Evolutionary conservation across 306 rosid genomes (phyloP).

Genomic region (Morella rubra): DNA sequence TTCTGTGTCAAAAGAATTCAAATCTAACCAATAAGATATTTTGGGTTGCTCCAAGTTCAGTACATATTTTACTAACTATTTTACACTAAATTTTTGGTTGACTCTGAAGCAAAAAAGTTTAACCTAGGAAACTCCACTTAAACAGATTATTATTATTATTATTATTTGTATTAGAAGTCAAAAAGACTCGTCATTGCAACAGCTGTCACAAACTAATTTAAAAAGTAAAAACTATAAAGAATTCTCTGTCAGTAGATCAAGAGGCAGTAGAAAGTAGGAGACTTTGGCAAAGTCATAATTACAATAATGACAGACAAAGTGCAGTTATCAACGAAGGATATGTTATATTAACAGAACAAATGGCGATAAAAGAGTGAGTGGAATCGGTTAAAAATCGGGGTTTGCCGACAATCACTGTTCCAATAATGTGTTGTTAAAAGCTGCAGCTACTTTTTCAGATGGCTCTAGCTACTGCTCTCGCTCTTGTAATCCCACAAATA

Average conservation of each 20-base stretch:
- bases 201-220: no score
- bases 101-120: no score
- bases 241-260: neutral
- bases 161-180: no score
- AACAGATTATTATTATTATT: no score
- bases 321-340: constrained; percentile 5
- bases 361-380: neutral
- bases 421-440: constrained; percentile 5
- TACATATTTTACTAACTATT: no score
- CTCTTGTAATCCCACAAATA: neutral
- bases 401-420: constrained; percentile 43
- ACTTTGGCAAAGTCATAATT: constrained; percentile 21
- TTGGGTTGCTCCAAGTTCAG: no score
- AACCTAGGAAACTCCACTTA: no score
- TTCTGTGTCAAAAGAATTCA: no score
- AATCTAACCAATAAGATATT: no score
- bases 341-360: constrained; percentile 5
- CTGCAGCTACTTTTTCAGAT: neutral
- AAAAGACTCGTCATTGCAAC: no score
- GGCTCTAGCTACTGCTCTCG: neutral
- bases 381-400: constrained; percentile 34
- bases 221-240: neutral
- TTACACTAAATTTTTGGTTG: no score
- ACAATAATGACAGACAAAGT: constrained; percentile 29
- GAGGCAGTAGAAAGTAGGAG: constrained; percentile 12